Percentiles rank a stretch among this genome's conserved stretches.
phyloP scores from a whole-genome alignment of 2,329 filamentous ascomycete genomes.

The Dactylellina sp. region DNA sequence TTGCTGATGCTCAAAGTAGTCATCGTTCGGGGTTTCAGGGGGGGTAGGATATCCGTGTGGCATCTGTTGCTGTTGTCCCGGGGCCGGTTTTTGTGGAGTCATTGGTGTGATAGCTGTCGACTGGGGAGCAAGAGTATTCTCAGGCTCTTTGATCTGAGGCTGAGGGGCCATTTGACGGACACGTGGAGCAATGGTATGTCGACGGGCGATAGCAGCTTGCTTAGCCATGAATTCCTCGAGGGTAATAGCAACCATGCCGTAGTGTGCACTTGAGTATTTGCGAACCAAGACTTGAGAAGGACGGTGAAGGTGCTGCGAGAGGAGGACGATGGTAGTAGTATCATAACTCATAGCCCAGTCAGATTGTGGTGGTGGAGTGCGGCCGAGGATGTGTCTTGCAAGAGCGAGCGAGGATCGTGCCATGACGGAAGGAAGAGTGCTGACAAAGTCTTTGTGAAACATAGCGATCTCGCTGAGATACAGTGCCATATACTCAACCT shows the following conservation, averaged over 20 bases:
- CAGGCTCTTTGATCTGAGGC: conserved; percentile 68
- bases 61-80: conserved; percentile 67
- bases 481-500: conserved; percentile 92
- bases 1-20: conserved; percentile 64
- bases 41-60: conserved; percentile 83
- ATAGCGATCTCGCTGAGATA: conserved; percentile 96
- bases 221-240: conserved; percentile 76
- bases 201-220: conserved; percentile 70
- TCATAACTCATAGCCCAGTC: conserved; percentile 65
- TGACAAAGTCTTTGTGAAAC: conserved; percentile 97
- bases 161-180: conserved; percentile 66
- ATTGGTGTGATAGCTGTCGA: conserved; percentile 74
- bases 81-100: conserved; percentile 79
- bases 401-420: conserved; percentile 87
- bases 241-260: conserved; percentile 73
- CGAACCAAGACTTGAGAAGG: conserved; percentile 75
- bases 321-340: conserved; percentile 69
- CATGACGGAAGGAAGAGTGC: conserved; percentile 88
- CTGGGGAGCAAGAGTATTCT: conserved; percentile 66
- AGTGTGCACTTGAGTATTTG: conserved; percentile 76
- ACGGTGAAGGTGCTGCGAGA: conserved; percentile 75
- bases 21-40: conserved; percentile 83
- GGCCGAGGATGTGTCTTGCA: conserved; percentile 84
- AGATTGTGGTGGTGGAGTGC: conserved; percentile 66
- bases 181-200: conserved; percentile 63